Base-by-base conservation (phyloP, 2,329 filamentous ascomycete genomes). In the Monosporascus sp. region DNA sequence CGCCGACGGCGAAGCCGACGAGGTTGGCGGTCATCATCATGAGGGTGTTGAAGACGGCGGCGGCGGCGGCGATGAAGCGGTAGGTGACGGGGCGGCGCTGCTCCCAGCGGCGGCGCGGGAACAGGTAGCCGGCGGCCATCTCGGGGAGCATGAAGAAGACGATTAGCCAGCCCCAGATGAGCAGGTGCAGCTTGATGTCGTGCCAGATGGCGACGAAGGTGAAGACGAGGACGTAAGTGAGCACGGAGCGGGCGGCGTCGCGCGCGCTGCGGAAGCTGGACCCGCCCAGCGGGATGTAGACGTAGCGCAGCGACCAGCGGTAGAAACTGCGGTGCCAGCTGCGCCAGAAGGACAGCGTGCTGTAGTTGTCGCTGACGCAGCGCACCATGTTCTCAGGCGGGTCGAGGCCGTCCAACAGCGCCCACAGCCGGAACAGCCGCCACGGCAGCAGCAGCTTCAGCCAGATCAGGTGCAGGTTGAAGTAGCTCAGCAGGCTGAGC, bases 401-500 rank as follows among this genome's bases (percentile, higher is more conserved):
- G 66, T 99, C 94, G 61, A 99, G 84, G 56, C 90, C 90, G 69
- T 99, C 94, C 17, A 92, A 68, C 4, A 99, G 81, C 0, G 90
- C 81, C 94, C 94, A 99, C n/a, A 99, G 84, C 5, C 95, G 89
- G 82, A 97, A 97, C 70, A 97, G 87, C n/a, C 94, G 88, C 92
- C 93, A 99, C 1, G 94, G 94, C 7, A 99, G 84, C 5, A 99
- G 84, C 1, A 99, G 84, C 70, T 99, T 99, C 47, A 99, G 81
- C 95, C 95, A 99, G 70, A 99, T 95, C 67, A 97, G 85, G 73
- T 96, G 90, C 14, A 99, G 85, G 71, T 97, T 97, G 78, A 97
- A 95, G 76, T 88, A 97, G 38, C 91, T 94, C 14, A 99, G 81
- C 75, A 99, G 85, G 66, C 85, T 88, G 44, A 99, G 83, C 69